Base-by-base conservation (phyloP, 495 filamentous ascomycete species). In the Eremomyces bilateralis region DNA sequence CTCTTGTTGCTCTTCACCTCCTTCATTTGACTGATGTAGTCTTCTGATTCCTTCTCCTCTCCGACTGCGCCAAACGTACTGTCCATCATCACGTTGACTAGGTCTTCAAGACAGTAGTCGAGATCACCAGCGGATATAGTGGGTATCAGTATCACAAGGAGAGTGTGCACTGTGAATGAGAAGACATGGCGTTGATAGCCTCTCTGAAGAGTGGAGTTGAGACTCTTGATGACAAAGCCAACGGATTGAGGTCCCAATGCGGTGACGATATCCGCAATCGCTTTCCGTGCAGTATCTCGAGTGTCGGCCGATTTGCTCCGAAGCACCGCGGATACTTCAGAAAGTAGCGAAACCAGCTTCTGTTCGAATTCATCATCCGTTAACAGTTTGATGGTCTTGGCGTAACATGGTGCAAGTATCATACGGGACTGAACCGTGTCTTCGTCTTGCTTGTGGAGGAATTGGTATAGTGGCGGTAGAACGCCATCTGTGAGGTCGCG, bases 1-100 rank as follows among this genome's bases (percentile, higher is more conserved):
- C 83, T 93, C 58, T 93, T 95, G 61, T 77, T 94, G 48, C 77
- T 83, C 59, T 93, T 94, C 15, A 95, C 76, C 57, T 99, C 88
- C 54, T 81, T 90, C 79, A 91, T 93, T 47, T 80, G 74, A 54
- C 78, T 93, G 37, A 76, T 69, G 49, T 99, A 99, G 29, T 83
- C 88, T 43, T 85, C 83, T 0, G 85, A 83, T 44, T 99, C 88
- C 50, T 99, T 99, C 47, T 99, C 88, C 57, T 88, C 73, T 11
- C 88, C 88, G n/a, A 75, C 72, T n/a, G 68, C 71, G 13, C 88
- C 88, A 50, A 99, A 99, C 10, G 83, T 90, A 49, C 95, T 90
- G 44, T 99, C 88, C 80, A 95, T 90, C 34, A 94, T 75, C 28
- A 99, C 66, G 3, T 69, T 61, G 29, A 81, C 68, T 27, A 95